Evolutionary conservation across 352 stramenopile genomes (phyloP), one percentile per base, ranked within the genome.

Genomic region (Globisporangium acanthophoron): DNA sequence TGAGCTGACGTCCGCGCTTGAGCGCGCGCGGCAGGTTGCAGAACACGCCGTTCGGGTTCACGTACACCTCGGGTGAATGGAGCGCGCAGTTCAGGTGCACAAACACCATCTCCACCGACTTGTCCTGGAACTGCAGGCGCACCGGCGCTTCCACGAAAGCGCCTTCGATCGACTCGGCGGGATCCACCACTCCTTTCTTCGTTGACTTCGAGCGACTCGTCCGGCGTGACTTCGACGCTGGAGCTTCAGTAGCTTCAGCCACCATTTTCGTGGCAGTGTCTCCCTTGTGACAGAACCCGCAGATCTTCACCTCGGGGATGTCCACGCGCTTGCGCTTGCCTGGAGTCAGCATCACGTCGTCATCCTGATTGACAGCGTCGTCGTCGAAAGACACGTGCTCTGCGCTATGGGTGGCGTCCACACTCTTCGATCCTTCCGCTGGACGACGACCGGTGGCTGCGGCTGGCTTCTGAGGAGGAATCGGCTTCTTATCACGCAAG

Each of bases 31-130:
- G 69, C 33, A 94, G 58, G 50, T 92, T 90, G 66, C 83, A 89
- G 50, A 92, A 92, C n/a, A 85, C 76, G 39, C 80, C 80, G 52
- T 93, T 76, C 15, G 74, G 66, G 56, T 93, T 89, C 16, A 93
- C 81, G 50, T 88, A 93, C 35, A 92, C 83, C 55, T 92, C 80
- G 24, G 81, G 79, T 0, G 85, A 92, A 49, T 95, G 84, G 5
- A 92, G 58, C 46, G 83, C 81, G 43, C 80, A 93, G 56, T 95
- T 92, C 57, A 93, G 74, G 65, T 95, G 84, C 27, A 93, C 71
- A 61, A 84, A 77, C 54, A 87, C 85, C 15, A 71, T 75, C 61
- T 94, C 76, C 29, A 64, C 67, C 40, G 76, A 70, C 45, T 87
- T 89, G 58, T 94, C 80, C 21, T 64, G 52, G 50, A 77, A 78